Evolutionary conservation across 805 yeast genomes (phyloP), one percentile per base, ranked within the genome.

Genomic region (Cyberlindnera xishuangbannaensis): DNA sequence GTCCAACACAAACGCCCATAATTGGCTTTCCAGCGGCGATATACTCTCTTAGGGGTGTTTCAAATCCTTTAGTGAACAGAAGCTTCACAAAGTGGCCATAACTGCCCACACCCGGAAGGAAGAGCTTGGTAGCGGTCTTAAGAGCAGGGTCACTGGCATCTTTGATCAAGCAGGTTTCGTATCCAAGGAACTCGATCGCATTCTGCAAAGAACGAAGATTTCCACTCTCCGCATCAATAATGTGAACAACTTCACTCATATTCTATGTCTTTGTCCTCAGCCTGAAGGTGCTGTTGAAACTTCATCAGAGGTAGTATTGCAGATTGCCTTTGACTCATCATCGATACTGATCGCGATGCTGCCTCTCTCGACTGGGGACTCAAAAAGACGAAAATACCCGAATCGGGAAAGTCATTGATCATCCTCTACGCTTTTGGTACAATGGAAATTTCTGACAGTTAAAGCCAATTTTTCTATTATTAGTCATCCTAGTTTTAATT

Each of bases 1-100:
- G 65, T 7, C 99, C 99, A 27, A 92, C 97, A 64, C 99, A 92
- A 42, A 92, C 85, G 6, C 98, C 99, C 95, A 92, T 85, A 18
- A 92, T 62, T 12, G 94, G 85, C 48, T 76, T 76, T 2, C 95
- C 96, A n/a, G 82, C 64, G 7, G 65, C 59, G 23, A 88, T 77
- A 50, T 85, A 87, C 28, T 69, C 58, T 33, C 60, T 62, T 17
- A 94, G 61, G 0, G 94, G 95, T 23, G 64, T 70, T 11, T 68
- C 75, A 40, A 90, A 76, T 0, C 78, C 73, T 37, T 82, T 69
- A 4, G 64, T 64, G 29, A 65, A 67, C 28, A 92, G 58, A 47
- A 82, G 76, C 33, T 73, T 74, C 40, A 88, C 87, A 55, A 90
- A 88, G 56, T 92, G 97, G 28, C 96, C 98, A 58, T 76, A 94